Evolutionary conservation across 2,329 filamentous ascomycete genomes (phyloP), one percentile per base, ranked within the genome.

Genomic region (Nemania abortiva): DNA sequence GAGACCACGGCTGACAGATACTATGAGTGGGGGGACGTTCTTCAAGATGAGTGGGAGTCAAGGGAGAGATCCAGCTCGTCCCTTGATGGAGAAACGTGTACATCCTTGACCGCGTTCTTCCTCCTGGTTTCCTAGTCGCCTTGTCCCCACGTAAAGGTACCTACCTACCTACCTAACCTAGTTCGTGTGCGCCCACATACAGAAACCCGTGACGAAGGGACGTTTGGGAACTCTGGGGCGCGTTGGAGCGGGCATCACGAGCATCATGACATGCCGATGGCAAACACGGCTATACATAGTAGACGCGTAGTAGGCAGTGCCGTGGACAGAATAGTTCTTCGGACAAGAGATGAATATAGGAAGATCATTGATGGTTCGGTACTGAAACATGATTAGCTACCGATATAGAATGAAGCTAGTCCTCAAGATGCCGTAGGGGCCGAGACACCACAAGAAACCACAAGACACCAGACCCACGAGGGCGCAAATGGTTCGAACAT

Each of bases 31-130:
- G 45, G 45, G 47, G 45, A 13, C 13, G 15, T 9, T 42, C 10
- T 20, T 31, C 20, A 31, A 59, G 50, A 57, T 24, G 52, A 34
- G 27, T 13, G 31, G 47, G 58, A 42, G 37, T 18, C 22, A 22
- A 42, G 42, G 57, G 10, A 42, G 45, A 50, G 9, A 54, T 50
- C 52, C 18, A 37, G 47, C 34, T 13, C n/a, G 53, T 47, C 53
- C 27, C 37, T 63, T 18, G 47, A 54, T 62, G 27, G 27, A 55
- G 39, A 50, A 50, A 42, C 50, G 31, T 6, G 31, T 11, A 57
- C 11, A 27, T 42, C 20, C 55, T 29, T 39, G 5, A 15, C 13
- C 20, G n/a, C 22, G 34, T 39, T 37, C n/a, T 34, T 47, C n/a
- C 34, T 37, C 34, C 34, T 37, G 7, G 34, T 37, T 9, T 37